Percentiles rank a stretch among this genome's conserved stretches.
These are phyloP conservation scores for Curvularia lunata DNA, from an alignment of 2,329 filamentous ascomycete genomes.

Conservation along the genomic window DNA sequence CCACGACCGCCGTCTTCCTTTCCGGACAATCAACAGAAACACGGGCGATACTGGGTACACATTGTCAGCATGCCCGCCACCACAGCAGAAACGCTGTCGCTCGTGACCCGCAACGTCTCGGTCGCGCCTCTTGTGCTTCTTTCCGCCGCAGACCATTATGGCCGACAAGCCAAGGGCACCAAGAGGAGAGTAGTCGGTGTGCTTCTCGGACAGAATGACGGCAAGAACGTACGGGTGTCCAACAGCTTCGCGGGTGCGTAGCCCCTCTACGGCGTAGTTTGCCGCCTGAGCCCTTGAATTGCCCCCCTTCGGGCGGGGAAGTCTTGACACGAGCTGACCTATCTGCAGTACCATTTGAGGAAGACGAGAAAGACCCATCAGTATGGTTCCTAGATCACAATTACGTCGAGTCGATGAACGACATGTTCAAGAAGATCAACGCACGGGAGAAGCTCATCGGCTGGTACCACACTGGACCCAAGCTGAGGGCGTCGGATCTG, in stretches of 20 bases:
- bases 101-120: conserved; percentile 93
- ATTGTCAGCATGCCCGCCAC: conserved; percentile 80
- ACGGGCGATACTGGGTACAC: conserved; percentile 17
- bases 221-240: conserved; percentile 93
- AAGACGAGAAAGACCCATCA: conserved; percentile 97
- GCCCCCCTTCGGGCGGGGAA: conserved; percentile 4
- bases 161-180: conserved; percentile 87
- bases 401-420: conserved; percentile 99
- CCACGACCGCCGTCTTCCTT: conserved; percentile 16
- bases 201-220: conserved; percentile 91
- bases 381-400: conserved; percentile 99
- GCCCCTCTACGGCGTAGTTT: conserved; percentile 16
- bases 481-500: conserved; percentile 92
- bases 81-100: conserved; percentile 92
- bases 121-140: conserved; percentile 97
- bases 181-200: conserved; percentile 88
- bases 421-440: conserved; percentile 99
- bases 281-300: conserved; percentile 17
- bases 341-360: conserved; percentile 86
- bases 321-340: conserved; percentile 29
- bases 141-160: conserved; percentile 97
- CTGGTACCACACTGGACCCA: conserved; percentile 99
- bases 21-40: conserved; percentile 5
- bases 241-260: conserved; percentile 95
- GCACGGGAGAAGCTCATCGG: conserved; percentile 98